These are phyloP conservation scores for Talaromyces verruculosus DNA, from an alignment of 2,329 filamentous ascomycete genomes.

Conservation along the genomic window DNA sequence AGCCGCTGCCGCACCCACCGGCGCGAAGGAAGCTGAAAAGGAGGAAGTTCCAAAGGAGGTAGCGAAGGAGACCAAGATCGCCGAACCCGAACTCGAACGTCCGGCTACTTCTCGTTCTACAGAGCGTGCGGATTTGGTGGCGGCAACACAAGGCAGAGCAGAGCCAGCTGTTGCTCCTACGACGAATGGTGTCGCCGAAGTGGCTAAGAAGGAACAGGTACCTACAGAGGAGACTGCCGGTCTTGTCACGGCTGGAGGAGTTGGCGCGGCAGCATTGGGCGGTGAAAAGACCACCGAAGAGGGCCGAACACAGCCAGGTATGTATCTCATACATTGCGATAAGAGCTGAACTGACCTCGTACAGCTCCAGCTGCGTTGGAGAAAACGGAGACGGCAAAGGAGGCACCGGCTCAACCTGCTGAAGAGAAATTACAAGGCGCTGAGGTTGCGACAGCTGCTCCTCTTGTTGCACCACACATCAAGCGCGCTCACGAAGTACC, in stretches of 20 bases:
- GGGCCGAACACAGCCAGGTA: constrained; percentile 10
- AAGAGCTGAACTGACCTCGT: neutral
- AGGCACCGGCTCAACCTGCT: neutral
- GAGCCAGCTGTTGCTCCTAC: neutral
- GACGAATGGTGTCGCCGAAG: neutral
- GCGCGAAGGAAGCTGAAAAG: neutral
- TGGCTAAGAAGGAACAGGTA: constrained; percentile 1
- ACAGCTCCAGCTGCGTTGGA: neutral
- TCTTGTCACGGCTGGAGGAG: neutral
- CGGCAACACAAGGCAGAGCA: neutral
- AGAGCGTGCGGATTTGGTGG: constrained; percentile 3
- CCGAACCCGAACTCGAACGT: neutral
- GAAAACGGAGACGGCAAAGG: neutral
- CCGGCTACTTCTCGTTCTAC: neutral
- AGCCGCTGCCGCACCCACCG: constrained; percentile 13
- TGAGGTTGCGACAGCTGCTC: constrained; percentile 22
- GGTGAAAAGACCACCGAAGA: neutral
- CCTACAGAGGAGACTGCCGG: neutral
- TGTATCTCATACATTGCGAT: neutral
- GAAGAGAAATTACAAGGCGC: constrained; percentile 11
- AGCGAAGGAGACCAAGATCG: constrained; percentile 3
- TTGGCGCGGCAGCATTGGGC: neutral
- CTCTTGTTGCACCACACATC: constrained; percentile 24
- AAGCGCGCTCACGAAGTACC: constrained; percentile 42
- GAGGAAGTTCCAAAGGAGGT: neutral